A percentile compares a stretch with the other conserved stretches of the same genome.
Evolutionary conservation across 1,139 yeast genomes (phyloP).

Genomic region (Zygotorulaspora mrakii): DNA sequence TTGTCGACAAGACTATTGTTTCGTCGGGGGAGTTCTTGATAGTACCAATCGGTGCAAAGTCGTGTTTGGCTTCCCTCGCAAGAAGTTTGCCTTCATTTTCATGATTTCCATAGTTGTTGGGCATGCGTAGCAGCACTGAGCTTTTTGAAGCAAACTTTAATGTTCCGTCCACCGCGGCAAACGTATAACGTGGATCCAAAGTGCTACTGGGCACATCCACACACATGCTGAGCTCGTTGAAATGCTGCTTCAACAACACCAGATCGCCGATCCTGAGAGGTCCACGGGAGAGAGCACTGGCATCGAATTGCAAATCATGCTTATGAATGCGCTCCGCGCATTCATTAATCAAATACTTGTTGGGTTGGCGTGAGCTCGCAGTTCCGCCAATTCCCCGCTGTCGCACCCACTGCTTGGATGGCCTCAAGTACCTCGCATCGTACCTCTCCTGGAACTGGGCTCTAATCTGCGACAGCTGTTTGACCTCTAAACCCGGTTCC

Average conservation of each 20-base stretch:
- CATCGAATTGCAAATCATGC: constrained; percentile 5
- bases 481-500: constrained; percentile 31
- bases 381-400: too few relatives aligned
- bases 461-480: constrained; percentile 23
- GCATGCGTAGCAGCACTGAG: constrained; percentile 51
- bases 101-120: constrained; percentile 36
- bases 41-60: constrained; percentile 31
- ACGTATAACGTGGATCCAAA: constrained; percentile 50
- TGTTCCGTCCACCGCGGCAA: constrained; percentile 55
- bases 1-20: constrained; percentile 26
- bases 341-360: constrained; percentile 12
- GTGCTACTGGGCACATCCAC: constrained; percentile 42
- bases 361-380: not conserved
- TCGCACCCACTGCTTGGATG: constrained; percentile 30
- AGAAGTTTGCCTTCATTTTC: too few relatives aligned
- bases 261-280: constrained; percentile 45
- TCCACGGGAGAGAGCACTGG: constrained; percentile 15
- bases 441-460: constrained; percentile 22
- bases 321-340: not conserved
- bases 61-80: constrained; percentile 30
- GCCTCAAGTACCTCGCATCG: constrained; percentile 22
- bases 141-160: constrained; percentile 47
- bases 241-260: constrained; percentile 41
- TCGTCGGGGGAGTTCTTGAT: constrained; percentile 29
- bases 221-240: constrained; percentile 42